Base-by-base conservation (phyloP, 805 yeast species). In the Metschnikowia gelsemii region DNA sequence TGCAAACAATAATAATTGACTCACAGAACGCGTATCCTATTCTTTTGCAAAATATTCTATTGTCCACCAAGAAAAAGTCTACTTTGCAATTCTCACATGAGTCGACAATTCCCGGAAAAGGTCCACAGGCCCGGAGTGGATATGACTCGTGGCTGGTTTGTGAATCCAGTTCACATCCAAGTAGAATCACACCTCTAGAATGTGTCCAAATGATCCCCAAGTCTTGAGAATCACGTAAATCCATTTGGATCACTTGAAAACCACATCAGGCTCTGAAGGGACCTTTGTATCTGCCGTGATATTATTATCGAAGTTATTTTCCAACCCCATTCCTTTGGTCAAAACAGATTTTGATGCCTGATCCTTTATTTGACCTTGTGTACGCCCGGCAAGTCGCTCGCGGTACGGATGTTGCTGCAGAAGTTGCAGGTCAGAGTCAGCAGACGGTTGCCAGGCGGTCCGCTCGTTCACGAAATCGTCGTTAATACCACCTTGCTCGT, bases 391-490 rank as follows among this genome's bases (percentile, higher is more conserved):
- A 6, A 21, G 19, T 18, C 38, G 35, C 29, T 30, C 35, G 21
- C 42, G 36, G 35, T 45, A 48, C 22, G 46, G 46, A 19, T 45
- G 46, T 27, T 6, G 19, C 32, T 37, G 42, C 21, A 6, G 17
- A 11, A 14, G 28, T n/a, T 20, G 13, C 21, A 19, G 36, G 7
- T 21, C 38, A 38, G 36, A 16, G 13, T n/a, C n/a, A 26, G 21
- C n/a, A n/a, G n/a, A n/a, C n/a, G n/a, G n/a, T n/a, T n/a, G n/a
- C n/a, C n/a, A n/a, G n/a, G n/a, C n/a, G n/a, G n/a, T n/a, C 9
- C 40, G 20, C 18, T 40, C 61, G 39, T 57, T 59, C 6, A 56
- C 61, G 36, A 57, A 65, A 45, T 59, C 59, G 37, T 65, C 69
- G 46, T 66, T 66, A 31, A 64, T 58, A 19, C 58, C 65, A 39